Base-by-base conservation (phyloP, 257 asterid genomes). In the Gentiana straminea region DNA sequence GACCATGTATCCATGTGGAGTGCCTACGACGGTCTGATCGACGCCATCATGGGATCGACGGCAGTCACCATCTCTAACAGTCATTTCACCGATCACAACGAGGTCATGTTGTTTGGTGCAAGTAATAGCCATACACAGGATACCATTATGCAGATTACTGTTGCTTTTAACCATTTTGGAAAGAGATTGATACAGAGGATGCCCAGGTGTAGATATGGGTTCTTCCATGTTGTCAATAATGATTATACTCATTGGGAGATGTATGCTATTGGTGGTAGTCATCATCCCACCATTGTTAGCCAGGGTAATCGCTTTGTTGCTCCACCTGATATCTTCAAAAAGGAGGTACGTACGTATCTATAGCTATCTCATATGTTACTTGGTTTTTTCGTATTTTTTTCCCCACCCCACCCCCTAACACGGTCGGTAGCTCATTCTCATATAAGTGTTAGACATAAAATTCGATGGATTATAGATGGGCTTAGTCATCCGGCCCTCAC, bases 201-300 rank as follows among this genome's bases (percentile, higher is more conserved):
- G 97, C 97, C 97, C 0, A 70, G 94, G 60, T 80, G 91, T 50
- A 58, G 96, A 45, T 82, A 55, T 61, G 97, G 97, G 0, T 89
- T 68, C 63, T 62, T 90, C 66, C 98, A 90, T 6, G 89, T 90
- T 0, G 95, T 86, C 4, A 90, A 90, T 79, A 90, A 90, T 4
- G 97, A 90, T 64, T 90, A 90, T 66, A 90, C 96, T 2, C 95
- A 90, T 39, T 90, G 98, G 98, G 68, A 77, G 5, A 90, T 84
- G 98, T 90, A 90, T 33, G 98, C 98, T 60, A 79, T 90, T 15
- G 97, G 97, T 4, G 97, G 97, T 9, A 90, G 97, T 63, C 63
- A 57, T 39, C 68, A 80, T 60, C 94, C 97, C 1, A 82, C 80
- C 13, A 82, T 90, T 24, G 75, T 90, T 37, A 90, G 97, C 71